Evolutionary conservation across 192 early-diverging fungal genomes (phyloP), one percentile per base, ranked within the genome.

Genomic region (Nowakowskiella sp.): DNA sequence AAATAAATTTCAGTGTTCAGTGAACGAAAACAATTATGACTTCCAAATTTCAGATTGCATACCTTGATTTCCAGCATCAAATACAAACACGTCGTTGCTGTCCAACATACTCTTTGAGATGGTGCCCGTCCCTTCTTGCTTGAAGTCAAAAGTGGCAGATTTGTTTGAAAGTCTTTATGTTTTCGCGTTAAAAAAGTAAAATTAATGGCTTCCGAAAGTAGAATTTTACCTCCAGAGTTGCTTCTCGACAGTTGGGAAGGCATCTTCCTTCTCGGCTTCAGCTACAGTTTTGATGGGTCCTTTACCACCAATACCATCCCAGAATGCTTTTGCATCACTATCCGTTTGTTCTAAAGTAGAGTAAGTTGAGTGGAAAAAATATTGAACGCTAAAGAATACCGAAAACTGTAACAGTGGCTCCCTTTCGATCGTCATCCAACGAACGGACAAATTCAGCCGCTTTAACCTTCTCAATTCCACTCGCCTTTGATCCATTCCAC

Each of bases 381-480:
- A 24, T 19, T 21, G 39, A 25, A 3, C 45, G 29, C 16, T 43
- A 25, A 7, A 16, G 24, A 33, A 27, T 68, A 85, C 84, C 86
- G 71, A 78, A 74, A 19, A 85, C 77, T 6, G 71, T 65, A 19
- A 81, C 74, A 21, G 71, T 69, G 27, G 77, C 70, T 25, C 80
- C 80, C 42, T 76, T 66, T 42, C 88, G 63, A 46, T 89, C 87
- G 44, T 71, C 66, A 5, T 65, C 65, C 21, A 89, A 39, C n/a
- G 72, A 62, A 9, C 71, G 58, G 21, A 72, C 68, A 51, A 78
- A 80, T 55, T 85, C 80, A 13, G 83, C 81, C 3, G 81, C 87
- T 42, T 84, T 87, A 33, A 72, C 72, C 53, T 70, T 83, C 57
- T 90, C 87, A 24, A 78, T 53, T 1, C 85, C 86, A 9, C 66